Base-by-base conservation (phyloP, 495 filamentous ascomycete genomes). In the Platismatia glauca region DNA sequence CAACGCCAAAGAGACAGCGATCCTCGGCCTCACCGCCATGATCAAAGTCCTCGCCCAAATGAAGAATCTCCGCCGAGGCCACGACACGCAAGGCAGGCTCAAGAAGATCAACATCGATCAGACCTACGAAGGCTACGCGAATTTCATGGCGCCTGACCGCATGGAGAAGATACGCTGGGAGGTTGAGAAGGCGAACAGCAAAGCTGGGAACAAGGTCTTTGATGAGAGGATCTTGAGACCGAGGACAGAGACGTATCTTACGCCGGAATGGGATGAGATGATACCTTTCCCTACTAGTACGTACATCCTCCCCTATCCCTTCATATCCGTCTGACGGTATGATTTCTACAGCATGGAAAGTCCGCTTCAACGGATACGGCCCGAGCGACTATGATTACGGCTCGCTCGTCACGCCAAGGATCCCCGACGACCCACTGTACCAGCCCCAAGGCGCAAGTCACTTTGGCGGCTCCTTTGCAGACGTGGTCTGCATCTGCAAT, bases 61-160 rank as follows among this genome's bases (percentile, higher is more conserved):
- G 60, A 71, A 76, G 61, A 73, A 72, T 1, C 59, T 87, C n/a
- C 72, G 79, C 13, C 76, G 78, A 38, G 84, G 78, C 0, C 71
- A 76, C 0, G 84, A 82, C 0, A 72, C 75, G 7, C 78, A 82
- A 71, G 86, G 85, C 3, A 69, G 78, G 65, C 68, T 88, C 56
- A 88, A 86, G 73, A 81, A 75, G 66, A 71, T 87, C 3, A 64
- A 71, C 0, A 73, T 70, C 22, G 70, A 72, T 3, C 77, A 74
- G 7, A 80, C 75, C 0, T 76, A 72, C 61, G 76, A 77, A 29
- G 68, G 79, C 27, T 87, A 86, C 57, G 62, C 62, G 7, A 64
- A 64, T 27, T 64, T 64, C 57, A 64, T 64, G 62, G 62, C 62
- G 13, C 61, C 61, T 7, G 53, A 27, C 24, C 61, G 61, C 12